phyloP scores from a whole-genome alignment of 2,329 filamentous ascomycete species.

The Phaeosphaeriaceae sp. region DNA sequence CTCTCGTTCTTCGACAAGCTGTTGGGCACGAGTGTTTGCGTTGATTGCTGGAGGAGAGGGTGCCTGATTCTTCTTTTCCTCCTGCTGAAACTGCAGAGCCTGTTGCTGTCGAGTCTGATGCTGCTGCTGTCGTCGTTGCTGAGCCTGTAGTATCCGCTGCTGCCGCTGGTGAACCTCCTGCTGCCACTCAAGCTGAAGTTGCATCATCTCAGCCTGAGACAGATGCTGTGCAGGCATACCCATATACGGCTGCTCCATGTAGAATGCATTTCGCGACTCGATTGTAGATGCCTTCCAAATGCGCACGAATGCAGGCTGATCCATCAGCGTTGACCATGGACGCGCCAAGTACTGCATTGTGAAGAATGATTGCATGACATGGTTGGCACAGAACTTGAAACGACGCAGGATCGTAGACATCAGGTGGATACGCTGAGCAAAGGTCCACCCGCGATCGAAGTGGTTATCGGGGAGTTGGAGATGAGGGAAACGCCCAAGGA shows the following conservation, averaged over 20 bases:
- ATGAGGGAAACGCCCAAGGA: not conserved
- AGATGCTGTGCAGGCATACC: not conserved
- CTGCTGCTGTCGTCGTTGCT: not conserved
- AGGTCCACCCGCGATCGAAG: not conserved
- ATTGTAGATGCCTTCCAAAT: not conserved
- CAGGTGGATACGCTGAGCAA: constrained; percentile 4
- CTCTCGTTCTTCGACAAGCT: not conserved
- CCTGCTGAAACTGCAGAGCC: not conserved
- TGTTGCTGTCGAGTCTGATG: not conserved
- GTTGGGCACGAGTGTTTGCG: not conserved
- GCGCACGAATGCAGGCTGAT: not conserved
- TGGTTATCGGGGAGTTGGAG: not conserved
- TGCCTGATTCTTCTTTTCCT: not conserved
- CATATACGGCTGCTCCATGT: not conserved
- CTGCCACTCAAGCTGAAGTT: not conserved
- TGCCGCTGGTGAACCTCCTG: not conserved
- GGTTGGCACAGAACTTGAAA: constrained; percentile 1
- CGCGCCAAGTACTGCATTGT: not conserved
- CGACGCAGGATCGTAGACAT: not conserved
- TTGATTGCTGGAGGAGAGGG: not conserved
- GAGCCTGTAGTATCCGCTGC: not conserved
- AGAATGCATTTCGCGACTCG: not conserved
- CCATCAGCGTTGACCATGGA: constrained; percentile 1
- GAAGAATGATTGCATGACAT: not conserved
- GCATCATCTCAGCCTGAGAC: not conserved